Percentiles rank a stretch among this genome's conserved stretches.
phyloP scores from a whole-genome alignment of 2,329 filamentous ascomycete species.

The Tolypocladium sp. region DNA sequence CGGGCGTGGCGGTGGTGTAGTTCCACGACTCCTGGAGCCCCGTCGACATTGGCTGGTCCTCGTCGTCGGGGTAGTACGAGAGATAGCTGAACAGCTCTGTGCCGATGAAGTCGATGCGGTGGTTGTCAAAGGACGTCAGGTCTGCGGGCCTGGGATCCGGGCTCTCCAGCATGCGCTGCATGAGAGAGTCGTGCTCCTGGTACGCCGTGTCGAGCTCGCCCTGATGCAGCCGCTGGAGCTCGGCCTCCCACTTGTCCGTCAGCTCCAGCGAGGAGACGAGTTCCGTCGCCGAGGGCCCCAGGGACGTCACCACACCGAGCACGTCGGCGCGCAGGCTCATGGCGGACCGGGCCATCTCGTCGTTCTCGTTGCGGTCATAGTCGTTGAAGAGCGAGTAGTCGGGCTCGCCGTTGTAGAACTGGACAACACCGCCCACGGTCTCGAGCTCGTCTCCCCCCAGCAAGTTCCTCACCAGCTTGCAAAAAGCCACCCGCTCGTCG shows the following conservation, averaged over 20 bases:
- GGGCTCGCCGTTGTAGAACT: not conserved
- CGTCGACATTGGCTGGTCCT: not conserved
- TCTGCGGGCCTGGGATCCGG: not conserved
- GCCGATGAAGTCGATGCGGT: constrained; percentile 3
- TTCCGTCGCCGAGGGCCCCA: constrained; percentile 4
- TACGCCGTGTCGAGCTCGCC: constrained; percentile 4
- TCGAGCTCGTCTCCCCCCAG: constrained; percentile 5
- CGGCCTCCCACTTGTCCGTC: constrained; percentile 5
- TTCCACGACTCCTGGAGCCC: constrained; percentile 4
- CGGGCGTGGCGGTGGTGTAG: not conserved
- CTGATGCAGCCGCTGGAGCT: constrained; percentile 5
- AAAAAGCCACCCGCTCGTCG: constrained; percentile 2
- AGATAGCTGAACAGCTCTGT: constrained; percentile 2
- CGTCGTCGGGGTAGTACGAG: constrained; percentile 3
- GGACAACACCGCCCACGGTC: constrained; percentile 4
- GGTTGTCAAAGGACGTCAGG: not conserved
- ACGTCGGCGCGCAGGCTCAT: constrained; percentile 2
- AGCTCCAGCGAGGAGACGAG: constrained; percentile 4
- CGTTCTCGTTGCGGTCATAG: not conserved
- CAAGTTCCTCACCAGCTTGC: constrained; percentile 2
- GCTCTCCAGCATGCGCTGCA: constrained; percentile 4
- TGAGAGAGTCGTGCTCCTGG: constrained; percentile 4
- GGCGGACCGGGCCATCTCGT: constrained; percentile 3
- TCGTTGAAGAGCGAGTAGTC: constrained; percentile 1
- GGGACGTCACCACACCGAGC: constrained; percentile 3